Evolutionary conservation across 2,329 filamentous ascomycete species (phyloP), one percentile per base, ranked within the genome.

Genomic region (Daldinia sp.): DNA sequence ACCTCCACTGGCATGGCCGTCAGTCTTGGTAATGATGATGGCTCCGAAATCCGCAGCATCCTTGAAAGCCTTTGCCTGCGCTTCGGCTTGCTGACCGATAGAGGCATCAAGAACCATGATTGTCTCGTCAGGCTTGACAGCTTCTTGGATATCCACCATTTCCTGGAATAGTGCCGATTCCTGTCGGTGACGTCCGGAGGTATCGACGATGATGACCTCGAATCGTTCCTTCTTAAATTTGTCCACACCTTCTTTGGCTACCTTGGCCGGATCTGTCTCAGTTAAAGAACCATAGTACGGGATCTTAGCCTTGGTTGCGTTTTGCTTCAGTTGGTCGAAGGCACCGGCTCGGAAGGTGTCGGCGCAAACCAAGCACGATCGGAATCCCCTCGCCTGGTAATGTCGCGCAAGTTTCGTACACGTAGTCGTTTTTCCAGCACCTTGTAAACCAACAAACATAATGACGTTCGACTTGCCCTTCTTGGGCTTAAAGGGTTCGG

Each of bases 201-300:
- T 99, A 80, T 99, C 95, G 57, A 99, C 95, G 66, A 99, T 98
- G 73, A 99, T 99, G 70, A 99, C 90, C 78, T 99, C 95, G 75
- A 99, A 99, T 48, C 89, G 87, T 81, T 99, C 95, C 83, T 97
- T 98, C 82, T 97, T 97, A 84, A 99, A 99, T 79, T 98, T 96
- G 47, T 97, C 93, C 29, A 99, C 95, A 80, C 95, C 95, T 70
- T 97, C 94, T n/a, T 88, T 87, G 0, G 95, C 94, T 15, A 99
- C 95, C 4, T 93, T 89, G 0, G 94, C 93, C 0, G 95, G 95
- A 74, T 99, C 95, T 6, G 94, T 97, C 80, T 99, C 93, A 2
- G 94, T 99, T 68, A 99, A 83, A 59, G 92, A 96, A 72, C 95
- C 95, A 77, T 96, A 99, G 84, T 99, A 99, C 8, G 95, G 95